Conservation (phyloP, 192 early-diverging fungal species). For the Backusella macrospora region DNA sequence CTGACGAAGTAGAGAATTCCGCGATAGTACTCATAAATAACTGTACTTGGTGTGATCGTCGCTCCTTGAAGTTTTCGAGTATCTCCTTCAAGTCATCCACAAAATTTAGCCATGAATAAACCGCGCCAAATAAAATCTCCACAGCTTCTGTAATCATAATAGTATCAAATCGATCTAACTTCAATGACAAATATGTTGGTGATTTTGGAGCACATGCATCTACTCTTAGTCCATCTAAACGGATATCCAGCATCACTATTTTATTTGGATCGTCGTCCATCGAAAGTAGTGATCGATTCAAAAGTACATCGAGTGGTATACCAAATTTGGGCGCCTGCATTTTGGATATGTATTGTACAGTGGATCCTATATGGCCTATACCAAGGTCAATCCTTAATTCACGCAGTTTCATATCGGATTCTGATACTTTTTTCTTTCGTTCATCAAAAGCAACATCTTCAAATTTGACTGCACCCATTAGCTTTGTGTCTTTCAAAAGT, state of each 20-base stretch:
- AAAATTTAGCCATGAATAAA: conserved; percentile 71
- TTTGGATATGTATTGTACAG: conserved; percentile 57
- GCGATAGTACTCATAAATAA: conserved; percentile 57
- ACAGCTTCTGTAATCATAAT: conserved; percentile 70
- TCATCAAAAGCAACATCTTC: conserved; percentile 54
- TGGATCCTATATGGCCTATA: conserved; percentile 54
- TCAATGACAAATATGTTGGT: conserved; percentile 50
- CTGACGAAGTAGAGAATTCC: conserved; percentile 43
- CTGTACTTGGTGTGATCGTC: conserved; percentile 57
- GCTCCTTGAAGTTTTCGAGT: conserved; percentile 49
- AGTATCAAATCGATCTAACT: conserved; percentile 48
- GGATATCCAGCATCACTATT: conserved; percentile 53
- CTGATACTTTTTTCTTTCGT: conserved; percentile 46
- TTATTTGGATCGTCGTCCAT: conserved; percentile 44
- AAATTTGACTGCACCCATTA: conserved; percentile 54
- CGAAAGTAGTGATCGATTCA: conserved; percentile 8
- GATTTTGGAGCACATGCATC: conserved; percentile 48
- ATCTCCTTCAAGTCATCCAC: conserved; percentile 56
- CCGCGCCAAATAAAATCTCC: conserved; percentile 71
- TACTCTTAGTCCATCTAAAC: conserved; percentile 43
- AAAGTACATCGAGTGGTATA: conserved; percentile 58
- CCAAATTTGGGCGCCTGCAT: conserved; percentile 47
- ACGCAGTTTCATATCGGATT: conserved; percentile 48
- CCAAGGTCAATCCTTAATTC: conserved; percentile 59
- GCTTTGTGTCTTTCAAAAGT: conserved; percentile 52